Conservation (phyloP, 108 stramenopile species). For the Skeletonema tropicum region DNA sequence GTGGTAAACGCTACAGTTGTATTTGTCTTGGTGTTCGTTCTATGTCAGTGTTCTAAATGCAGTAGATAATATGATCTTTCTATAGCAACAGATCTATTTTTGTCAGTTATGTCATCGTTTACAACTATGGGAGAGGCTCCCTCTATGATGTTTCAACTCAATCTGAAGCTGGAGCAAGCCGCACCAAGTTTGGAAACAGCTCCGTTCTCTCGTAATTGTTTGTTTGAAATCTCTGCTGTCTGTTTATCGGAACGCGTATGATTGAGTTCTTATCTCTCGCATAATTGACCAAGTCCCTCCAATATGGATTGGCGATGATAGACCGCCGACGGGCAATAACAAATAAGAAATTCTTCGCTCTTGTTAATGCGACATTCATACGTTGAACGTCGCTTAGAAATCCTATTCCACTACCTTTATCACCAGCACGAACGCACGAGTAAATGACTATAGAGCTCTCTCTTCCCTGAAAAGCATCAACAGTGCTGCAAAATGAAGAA, state of each 20-base stretch:
- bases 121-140: too few species aligned
- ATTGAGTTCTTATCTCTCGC: slow-evolving; percentile 35
- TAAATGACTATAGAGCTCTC: slow-evolving; percentile 76
- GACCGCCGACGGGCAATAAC: slow-evolving; percentile 45
- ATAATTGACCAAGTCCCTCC: slow-evolving; percentile 43
- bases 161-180: slow-evolving; percentile 24
- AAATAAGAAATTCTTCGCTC: slow-evolving; percentile 55
- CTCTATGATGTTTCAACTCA: too few species aligned
- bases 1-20: slow-evolving; percentile 25
- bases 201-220: slow-evolving; percentile 2
- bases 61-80: background rate
- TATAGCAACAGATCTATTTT: too few species aligned
- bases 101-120: background rate
- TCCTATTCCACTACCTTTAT: slow-evolving; percentile 62
- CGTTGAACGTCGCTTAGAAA: slow-evolving; percentile 87
- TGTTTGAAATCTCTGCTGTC: slow-evolving; percentile 1
- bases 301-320: slow-evolving; percentile 52
- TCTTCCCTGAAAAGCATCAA: slow-evolving; percentile 84
- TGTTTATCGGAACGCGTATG: slow-evolving; percentile 40
- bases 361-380: slow-evolving; percentile 90
- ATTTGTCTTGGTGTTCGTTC: background rate
- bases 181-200: slow-evolving; percentile 41
- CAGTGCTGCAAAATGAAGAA: slow-evolving; percentile 51
- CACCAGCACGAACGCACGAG: slow-evolving; percentile 62
- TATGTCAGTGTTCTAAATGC: background rate